Base-by-base conservation (phyloP, 148 eudicot genomes). In the Diospyros kaki region DNA sequence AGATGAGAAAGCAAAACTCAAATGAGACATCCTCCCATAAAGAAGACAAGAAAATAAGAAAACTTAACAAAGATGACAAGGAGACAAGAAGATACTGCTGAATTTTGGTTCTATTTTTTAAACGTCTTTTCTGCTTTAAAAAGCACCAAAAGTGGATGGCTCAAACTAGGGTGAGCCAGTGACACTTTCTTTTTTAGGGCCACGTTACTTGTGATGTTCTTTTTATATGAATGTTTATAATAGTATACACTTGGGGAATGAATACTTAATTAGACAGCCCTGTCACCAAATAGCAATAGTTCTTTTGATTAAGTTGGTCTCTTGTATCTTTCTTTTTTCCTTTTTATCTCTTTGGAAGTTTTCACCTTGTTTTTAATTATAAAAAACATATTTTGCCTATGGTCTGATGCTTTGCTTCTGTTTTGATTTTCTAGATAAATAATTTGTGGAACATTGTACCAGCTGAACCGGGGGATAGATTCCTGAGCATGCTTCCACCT, bases 401-500 rank as follows among this genome's bases (percentile, higher is more conserved):
- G 54, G 14, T 65, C 58, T 66, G 73, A 58, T 66, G 14, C 28
- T 69, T 39, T 50, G 38, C 72, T 39, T 53, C 9, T 6, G 43
- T 72, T 17, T 68, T 52, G 48, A 69, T 69, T 78, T 75, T 83
- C 56, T 75, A 95, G 98, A 78, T 95, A 83, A 84, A 73, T 51
- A 89, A 79, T 73, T 84, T 93, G 68, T 87, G 90, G 97, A 90
- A 89, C 76, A 56, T 87, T 84, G 93, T 89, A 73, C 96, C 96
- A 51, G 89, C 88, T 79, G 77, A 66, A 78, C 85, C 92, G 65
- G 98, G 91, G 53, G 98, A 92, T 84, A 86, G 83, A 86, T 87
- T 88, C 83, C 85, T 95, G 65, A 95, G 98, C 80, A 86, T 95
- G 92, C 91, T 95, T 51, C 98, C 98, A 65, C 88, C 98, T 53